Percentiles rank a stretch among this genome's conserved stretches.
Conservation (phyloP, 345 rosid species). For the Eucalyptus globulus region DNA sequence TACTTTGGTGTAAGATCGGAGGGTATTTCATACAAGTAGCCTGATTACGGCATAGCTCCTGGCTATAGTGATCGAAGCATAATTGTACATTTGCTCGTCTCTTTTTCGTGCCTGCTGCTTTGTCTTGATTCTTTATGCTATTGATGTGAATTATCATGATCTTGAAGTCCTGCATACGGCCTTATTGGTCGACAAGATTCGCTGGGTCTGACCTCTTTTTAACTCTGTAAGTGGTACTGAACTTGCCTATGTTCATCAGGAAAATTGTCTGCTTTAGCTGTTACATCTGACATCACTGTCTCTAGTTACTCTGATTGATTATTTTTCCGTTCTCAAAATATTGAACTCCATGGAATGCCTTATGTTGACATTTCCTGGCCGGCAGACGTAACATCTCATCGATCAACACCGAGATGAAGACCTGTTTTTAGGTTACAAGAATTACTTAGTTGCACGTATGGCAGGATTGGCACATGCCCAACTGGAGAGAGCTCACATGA, state of each 20-base stretch:
- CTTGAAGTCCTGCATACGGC: neutral
- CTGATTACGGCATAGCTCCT: neutral
- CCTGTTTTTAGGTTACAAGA: neutral
- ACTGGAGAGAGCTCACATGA: neutral
- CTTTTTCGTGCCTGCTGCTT: neutral
- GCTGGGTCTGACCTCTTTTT: neutral
- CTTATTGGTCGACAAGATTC: neutral
- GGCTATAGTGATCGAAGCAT: neutral
- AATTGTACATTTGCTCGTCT: neutral
- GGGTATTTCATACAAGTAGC: neutral
- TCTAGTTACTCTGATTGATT: neutral
- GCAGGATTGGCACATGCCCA: neutral
- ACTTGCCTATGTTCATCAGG: neutral
- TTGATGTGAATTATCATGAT: neutral
- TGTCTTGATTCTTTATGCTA: neutral
- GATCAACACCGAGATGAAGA: neutral
- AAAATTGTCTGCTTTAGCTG: neutral
- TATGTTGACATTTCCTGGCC: neutral
- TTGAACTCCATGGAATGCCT: neutral
- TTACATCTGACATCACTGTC: neutral
- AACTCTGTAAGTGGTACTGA: neutral
- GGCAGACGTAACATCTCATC: neutral
- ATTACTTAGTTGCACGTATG: neutral
- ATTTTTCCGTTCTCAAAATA: neutral
- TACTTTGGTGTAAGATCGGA: neutral